Percentiles rank a stretch among this genome's conserved stretches.
phyloP scores from a whole-genome alignment of 805 yeast genomes.

The Yamadazyma phyllophila region DNA sequence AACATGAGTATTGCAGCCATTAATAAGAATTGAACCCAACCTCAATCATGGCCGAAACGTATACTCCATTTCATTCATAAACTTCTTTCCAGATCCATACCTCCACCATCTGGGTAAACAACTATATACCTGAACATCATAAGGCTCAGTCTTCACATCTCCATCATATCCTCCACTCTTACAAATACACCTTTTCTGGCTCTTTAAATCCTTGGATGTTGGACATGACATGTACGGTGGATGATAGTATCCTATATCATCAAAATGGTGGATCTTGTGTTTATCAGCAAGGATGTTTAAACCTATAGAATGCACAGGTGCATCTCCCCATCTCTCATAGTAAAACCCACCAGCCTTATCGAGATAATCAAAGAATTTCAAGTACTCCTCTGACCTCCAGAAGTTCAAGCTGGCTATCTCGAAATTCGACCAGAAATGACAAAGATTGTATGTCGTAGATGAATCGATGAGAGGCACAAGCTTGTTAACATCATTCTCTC shows the following conservation, averaged over 20 bases:
- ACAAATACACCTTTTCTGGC: conserved; percentile 40
- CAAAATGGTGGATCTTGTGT: conserved; percentile 41
- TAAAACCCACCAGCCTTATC: conserved; percentile 53
- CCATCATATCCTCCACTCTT: conserved; percentile 18
- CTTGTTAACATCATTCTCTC: conserved; percentile 32
- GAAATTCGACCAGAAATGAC: conserved; percentile 68
- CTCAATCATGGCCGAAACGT: conserved; percentile 3
- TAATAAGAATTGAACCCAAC: too few species aligned
- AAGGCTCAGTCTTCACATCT: conserved; percentile 22
- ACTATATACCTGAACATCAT: conserved; percentile 52
- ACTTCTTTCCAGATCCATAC: conserved; percentile 57
- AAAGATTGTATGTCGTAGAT: conserved; percentile 46
- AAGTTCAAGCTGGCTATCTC: conserved; percentile 55
- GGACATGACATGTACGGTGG: conserved; percentile 45
- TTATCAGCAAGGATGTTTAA: conserved; percentile 34
- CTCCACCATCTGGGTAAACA: conserved; percentile 80
- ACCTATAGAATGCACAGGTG: conserved; percentile 45
- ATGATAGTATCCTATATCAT: conserved; percentile 45
- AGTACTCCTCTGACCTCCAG: conserved; percentile 46
- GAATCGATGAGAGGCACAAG: conserved; percentile 14
- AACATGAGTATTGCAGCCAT: too few species aligned
- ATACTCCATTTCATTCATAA: conserved; percentile 44
- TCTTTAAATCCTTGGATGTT: conserved; percentile 26
- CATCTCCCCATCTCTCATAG: conserved; percentile 63
- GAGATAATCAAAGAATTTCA: conserved; percentile 42